A percentile compares a stretch with the other conserved stretches of the same genome.
Conservation (phyloP, 352 stramenopile genomes). For the Phytophthora nicotianae region DNA sequence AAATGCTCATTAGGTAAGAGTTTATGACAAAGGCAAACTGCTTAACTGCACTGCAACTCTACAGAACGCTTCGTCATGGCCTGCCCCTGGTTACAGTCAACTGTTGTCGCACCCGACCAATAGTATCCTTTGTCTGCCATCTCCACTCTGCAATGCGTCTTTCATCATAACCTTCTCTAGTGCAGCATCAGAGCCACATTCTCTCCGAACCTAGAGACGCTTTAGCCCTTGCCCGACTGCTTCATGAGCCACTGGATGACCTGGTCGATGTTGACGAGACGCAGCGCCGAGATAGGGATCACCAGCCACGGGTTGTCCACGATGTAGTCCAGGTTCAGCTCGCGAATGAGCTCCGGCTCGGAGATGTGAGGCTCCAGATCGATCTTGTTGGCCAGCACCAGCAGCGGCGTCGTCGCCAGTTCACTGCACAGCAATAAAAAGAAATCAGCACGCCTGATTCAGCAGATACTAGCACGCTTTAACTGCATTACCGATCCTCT, state of each 20-base stretch:
- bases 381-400: conserved; percentile 99
- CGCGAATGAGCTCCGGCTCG: conserved; percentile 90
- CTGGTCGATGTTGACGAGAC: conserved; percentile 97
- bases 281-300: conserved; percentile 97
- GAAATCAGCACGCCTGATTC: conserved; percentile 9
- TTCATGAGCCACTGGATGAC: conserved; percentile 97
- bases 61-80: conserved; percentile 39
- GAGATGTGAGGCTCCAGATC: conserved; percentile 95
- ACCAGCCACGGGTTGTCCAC: conserved; percentile 99
- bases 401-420: conserved; percentile 91
- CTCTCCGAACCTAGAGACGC: conserved; percentile 9
- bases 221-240: conserved; percentile 91
- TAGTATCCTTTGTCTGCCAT: conserved; percentile 13
- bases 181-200: conserved; percentile 9
- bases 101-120: conserved; percentile 4
- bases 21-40: conserved; percentile 33
- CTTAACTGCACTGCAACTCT: conserved; percentile 36
- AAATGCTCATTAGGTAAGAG: conserved; percentile 34
- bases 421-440: conserved; percentile 46
- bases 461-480: neutral
- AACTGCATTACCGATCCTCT: conserved; percentile 89
- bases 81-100: conserved; percentile 7
- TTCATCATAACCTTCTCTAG: conserved; percentile 23
- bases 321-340: conserved; percentile 99
- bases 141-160: conserved; percentile 20